phyloP scores from a whole-genome alignment of 345 rosid species.

The Ceriops tagal region DNA sequence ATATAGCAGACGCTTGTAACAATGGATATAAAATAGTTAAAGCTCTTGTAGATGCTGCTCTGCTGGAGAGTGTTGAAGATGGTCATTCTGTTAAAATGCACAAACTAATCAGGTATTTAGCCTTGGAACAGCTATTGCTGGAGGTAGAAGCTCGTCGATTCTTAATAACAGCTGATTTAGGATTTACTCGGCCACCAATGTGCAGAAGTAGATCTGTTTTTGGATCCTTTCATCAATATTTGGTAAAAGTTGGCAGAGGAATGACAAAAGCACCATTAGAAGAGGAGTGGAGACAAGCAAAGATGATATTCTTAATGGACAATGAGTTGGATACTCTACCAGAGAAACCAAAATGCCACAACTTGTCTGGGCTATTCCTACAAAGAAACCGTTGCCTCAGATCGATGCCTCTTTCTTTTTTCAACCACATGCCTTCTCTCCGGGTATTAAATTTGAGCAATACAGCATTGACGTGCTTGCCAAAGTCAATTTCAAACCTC shows the following conservation, averaged over 20 bases:
- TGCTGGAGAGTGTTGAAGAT: slow-evolving; percentile 3
- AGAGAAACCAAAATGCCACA: slow-evolving; percentile 9
- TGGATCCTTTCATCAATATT: background rate
- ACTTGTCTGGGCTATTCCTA: slow-evolving; percentile 7
- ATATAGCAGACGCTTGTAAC: slow-evolving; percentile 2
- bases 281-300: slow-evolving; percentile 16
- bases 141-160: background rate
- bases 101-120: slow-evolving; percentile 12
- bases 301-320: slow-evolving; percentile 16
- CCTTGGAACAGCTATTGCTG: background rate
- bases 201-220: background rate
- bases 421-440: slow-evolving; percentile 17
- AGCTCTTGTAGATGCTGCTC: slow-evolving; percentile 2
- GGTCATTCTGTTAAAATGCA: slow-evolving; percentile 17
- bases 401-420: slow-evolving; percentile 19
- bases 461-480: slow-evolving; percentile 22
- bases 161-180: background rate
- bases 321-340: slow-evolving; percentile 17
- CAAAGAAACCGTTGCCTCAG: slow-evolving; percentile 21
- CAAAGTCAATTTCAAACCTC: slow-evolving; percentile 13
- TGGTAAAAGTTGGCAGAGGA: slow-evolving; percentile 11
- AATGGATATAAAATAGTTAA: slow-evolving; percentile 7
- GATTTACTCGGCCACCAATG: background rate
- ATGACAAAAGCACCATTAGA: slow-evolving; percentile 4
- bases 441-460: slow-evolving; percentile 18